Evolutionary conservation across 2,329 filamentous ascomycete species (phyloP).

Genomic region (Diplodia sapinea): DNA sequence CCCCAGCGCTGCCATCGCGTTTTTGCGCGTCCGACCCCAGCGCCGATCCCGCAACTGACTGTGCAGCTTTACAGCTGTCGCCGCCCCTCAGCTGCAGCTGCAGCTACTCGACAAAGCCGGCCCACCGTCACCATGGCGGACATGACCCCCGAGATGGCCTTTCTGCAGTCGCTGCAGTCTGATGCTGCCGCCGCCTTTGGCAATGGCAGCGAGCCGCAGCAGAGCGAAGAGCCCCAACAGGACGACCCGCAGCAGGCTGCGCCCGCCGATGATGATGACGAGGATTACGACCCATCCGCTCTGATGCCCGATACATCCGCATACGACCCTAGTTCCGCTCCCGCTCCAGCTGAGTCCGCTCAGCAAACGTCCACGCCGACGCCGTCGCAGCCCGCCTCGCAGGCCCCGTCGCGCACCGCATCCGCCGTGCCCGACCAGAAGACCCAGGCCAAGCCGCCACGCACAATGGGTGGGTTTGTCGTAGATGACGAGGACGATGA

Average conservation of each 20-base stretch:
- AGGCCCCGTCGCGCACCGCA: slow-evolving; percentile 32
- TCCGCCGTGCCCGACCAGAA: slow-evolving; percentile 36
- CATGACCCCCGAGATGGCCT: slow-evolving; percentile 60
- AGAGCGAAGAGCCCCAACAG: slow-evolving; percentile 17
- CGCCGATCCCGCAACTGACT: slow-evolving; percentile 21
- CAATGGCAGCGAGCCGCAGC: slow-evolving; percentile 44
- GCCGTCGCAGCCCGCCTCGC: slow-evolving; percentile 37
- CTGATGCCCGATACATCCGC: slow-evolving; percentile 36
- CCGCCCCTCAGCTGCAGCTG: slow-evolving; percentile 15
- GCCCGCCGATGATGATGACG: slow-evolving; percentile 39
- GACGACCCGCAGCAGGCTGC: slow-evolving; percentile 35
- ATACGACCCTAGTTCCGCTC: slow-evolving; percentile 34
- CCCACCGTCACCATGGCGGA: slow-evolving; percentile 52
- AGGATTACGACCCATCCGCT: slow-evolving; percentile 45
- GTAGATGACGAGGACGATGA: slow-evolving; percentile 67
- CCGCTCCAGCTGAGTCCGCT: slow-evolving; percentile 35
- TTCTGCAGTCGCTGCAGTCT: slow-evolving; percentile 57
- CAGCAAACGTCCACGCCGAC: slow-evolving; percentile 40
- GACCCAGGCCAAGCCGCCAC: slow-evolving; percentile 49
- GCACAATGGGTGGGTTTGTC: slow-evolving; percentile 66
- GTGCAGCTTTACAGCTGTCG: slow-evolving; percentile 17
- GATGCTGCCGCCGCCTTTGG: slow-evolving; percentile 48
- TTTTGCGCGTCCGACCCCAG: slow-evolving; percentile 8
- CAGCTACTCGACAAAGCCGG: slow-evolving; percentile 2
- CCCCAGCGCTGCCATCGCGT: slow-evolving; percentile 12